Base-by-base conservation (phyloP, 352 stramenopile species). In the Pilasporangium apinafurcum region DNA sequence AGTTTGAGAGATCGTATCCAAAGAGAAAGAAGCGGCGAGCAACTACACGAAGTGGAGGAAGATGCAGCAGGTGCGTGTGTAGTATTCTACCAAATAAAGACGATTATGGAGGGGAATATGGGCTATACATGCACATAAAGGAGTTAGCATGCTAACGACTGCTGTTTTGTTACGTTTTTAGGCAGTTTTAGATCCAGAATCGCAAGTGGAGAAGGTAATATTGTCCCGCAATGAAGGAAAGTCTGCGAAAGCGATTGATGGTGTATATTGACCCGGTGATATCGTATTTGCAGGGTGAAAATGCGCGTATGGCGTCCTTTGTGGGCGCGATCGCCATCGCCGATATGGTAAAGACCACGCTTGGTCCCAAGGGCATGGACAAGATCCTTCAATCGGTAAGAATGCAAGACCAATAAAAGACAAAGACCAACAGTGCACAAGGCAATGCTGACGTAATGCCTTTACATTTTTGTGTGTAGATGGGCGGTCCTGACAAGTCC, bases 311-410 rank as follows among this genome's bases (percentile, higher is more conserved):
- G 67, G 95, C 91, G 33, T 99, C 95, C 25, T 99, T 99, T 62
- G 92, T 99, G 25, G 96, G 97, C 46, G 97, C 97, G 32, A 99
- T 99, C 63, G 96, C 97, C 40, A 99, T 99, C 68, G 93, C 96
- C 24, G 97, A 99, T 71, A 90, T 99, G 56, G 96, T 99, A 22
- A 99, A 99, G 74, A 99, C 97, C 16, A 99, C 97, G 26, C 74
- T 99, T 9, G 97, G 97, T 13, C 97, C 97, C n/a, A 99, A 99
- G 67, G 97, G 97, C 22, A 99, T 99, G 96, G 96, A 99, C 76
- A 99, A 99, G 68, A 99, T 99, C 59, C 71, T 99, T 41, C 96
- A 99, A 76, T 94, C 79, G 9, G 81, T 98, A 30, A 47, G n/a
- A n/a, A n/a, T n/a, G n/a, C n/a, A n/a, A n/a, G n/a, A n/a, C n/a